phyloP scores from a whole-genome alignment of 2,329 filamentous ascomycete genomes.

The Alternaria sp. region DNA sequence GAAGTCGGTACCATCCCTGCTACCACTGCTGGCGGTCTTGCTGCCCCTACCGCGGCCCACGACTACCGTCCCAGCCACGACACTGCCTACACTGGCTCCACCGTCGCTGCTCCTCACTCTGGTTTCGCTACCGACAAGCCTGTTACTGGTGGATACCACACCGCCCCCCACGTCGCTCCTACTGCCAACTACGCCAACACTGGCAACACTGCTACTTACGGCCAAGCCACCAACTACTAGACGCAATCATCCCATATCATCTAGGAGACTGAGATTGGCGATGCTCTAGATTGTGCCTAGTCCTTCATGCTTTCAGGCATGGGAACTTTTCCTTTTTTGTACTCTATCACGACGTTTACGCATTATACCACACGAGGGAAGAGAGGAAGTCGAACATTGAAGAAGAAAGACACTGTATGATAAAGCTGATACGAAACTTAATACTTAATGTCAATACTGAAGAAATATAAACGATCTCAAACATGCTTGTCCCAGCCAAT shows the following conservation, averaged over 20 bases:
- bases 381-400: slow-evolving; percentile 1
- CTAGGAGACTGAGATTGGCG: neutral
- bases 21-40: slow-evolving; percentile 24
- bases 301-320: neutral
- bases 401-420: slow-evolving; percentile 14
- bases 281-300: slow-evolving; percentile 1
- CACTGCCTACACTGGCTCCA: slow-evolving; percentile 59
- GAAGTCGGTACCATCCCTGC: slow-evolving; percentile 53
- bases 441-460: slow-evolving; percentile 23
- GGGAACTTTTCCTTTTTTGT: slow-evolving; percentile 2
- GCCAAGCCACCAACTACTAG: slow-evolving; percentile 23
- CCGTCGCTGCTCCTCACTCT: slow-evolving; percentile 51
- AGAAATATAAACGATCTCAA: neutral
- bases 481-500: no score
- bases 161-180: slow-evolving; percentile 47
- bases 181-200: slow-evolving; percentile 37
- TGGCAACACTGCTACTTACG: slow-evolving; percentile 51
- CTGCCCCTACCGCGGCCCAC: slow-evolving; percentile 18
- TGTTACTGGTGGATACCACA: slow-evolving; percentile 56
- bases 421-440: slow-evolving; percentile 11
- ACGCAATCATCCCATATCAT: neutral
- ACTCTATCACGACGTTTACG: slow-evolving; percentile 23
- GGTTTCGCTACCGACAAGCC: slow-evolving; percentile 50
- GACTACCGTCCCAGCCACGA: slow-evolving; percentile 59
- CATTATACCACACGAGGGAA: slow-evolving; percentile 36